These are phyloP conservation scores for Termitomyces sp. DNA, from an alignment of 768 basidiomycete species.

Conservation along the genomic window DNA sequence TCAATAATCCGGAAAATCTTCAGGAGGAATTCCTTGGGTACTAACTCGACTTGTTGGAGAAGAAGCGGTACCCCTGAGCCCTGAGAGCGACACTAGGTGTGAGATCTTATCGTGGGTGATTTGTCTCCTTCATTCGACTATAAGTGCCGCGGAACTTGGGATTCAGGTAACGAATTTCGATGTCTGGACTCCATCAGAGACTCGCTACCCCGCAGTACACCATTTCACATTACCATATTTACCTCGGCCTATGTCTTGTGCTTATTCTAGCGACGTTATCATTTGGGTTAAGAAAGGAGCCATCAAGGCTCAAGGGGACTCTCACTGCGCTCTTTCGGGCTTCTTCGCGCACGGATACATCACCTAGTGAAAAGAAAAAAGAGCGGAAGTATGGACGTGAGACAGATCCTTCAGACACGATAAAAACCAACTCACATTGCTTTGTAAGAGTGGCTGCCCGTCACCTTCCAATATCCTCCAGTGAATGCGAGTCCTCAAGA, in stretches of 20 bases:
- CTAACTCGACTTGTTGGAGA: too few species aligned
- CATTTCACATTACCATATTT: neutral
- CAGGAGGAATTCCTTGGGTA: too few species aligned
- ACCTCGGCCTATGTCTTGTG: neutral
- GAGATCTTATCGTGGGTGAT: neutral
- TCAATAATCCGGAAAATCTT: too few species aligned
- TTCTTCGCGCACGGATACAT: neutral
- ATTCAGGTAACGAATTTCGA: neutral
- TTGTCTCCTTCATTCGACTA: neutral
- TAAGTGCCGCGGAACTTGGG: neutral
- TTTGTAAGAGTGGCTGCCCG: slow-evolving; percentile 49
- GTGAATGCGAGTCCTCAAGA: slow-evolving; percentile 35
- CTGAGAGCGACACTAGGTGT: neutral
- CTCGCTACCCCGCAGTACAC: neutral
- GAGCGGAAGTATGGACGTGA: slow-evolving; percentile 10
- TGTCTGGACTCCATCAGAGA: neutral
- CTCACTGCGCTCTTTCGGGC: neutral
- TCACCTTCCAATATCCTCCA: slow-evolving; percentile 44
- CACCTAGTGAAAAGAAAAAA: neutral
- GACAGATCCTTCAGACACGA: neutral
- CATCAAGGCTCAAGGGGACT: neutral
- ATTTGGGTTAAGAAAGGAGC: neutral
- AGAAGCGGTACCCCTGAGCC: too few species aligned
- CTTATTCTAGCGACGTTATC: neutral
- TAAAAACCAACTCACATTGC: neutral